phyloP scores from a whole-genome alignment of 164 flowering plant genomes.

The Amborella trichopoda region DNA sequence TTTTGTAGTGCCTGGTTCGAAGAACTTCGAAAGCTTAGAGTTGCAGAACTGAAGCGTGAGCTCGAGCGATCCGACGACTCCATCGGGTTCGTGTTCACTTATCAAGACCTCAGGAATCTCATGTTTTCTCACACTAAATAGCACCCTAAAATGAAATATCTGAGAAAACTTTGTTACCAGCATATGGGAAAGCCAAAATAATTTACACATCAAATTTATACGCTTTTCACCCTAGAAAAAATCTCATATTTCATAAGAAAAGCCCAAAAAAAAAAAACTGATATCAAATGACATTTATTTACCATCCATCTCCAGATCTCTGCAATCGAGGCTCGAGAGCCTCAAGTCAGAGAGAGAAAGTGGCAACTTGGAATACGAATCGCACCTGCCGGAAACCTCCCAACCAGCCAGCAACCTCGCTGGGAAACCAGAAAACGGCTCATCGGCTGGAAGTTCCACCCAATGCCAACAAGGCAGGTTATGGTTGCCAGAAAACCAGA shows the following conservation, averaged over 20 bases:
- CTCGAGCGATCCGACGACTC: constrained; percentile 67
- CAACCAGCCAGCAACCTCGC: constrained; percentile 23
- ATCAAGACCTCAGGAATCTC: too few species aligned
- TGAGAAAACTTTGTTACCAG: too few species aligned
- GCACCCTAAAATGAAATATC: too few species aligned
- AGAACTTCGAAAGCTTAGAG: constrained; percentile 57
- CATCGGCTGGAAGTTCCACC: constrained; percentile 38
- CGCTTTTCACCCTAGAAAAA: too few species aligned
- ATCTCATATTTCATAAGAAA: too few species aligned
- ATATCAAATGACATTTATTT: background rate
- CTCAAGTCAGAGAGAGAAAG: constrained; percentile 33
- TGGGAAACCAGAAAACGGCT: constrained; percentile 15
- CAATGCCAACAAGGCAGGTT: constrained; percentile 18
- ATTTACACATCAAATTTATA: too few species aligned
- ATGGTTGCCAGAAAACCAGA: constrained; percentile 23
- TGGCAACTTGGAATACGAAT: constrained; percentile 15
- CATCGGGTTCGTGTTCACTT: constrained; percentile 42
- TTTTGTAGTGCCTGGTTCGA: constrained; percentile 58
- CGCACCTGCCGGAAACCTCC: constrained; percentile 39
- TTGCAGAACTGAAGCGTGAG: constrained; percentile 52
- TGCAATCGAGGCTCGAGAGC: constrained; percentile 53
- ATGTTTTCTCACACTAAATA: too few species aligned
- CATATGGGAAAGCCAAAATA: too few species aligned
- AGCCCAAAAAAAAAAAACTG: background rate
- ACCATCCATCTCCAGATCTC: constrained; percentile 52